Evolutionary conservation across 441 rosid genomes (phyloP), one percentile per base, ranked within the genome.

Genomic region (Populus hybrid): DNA sequence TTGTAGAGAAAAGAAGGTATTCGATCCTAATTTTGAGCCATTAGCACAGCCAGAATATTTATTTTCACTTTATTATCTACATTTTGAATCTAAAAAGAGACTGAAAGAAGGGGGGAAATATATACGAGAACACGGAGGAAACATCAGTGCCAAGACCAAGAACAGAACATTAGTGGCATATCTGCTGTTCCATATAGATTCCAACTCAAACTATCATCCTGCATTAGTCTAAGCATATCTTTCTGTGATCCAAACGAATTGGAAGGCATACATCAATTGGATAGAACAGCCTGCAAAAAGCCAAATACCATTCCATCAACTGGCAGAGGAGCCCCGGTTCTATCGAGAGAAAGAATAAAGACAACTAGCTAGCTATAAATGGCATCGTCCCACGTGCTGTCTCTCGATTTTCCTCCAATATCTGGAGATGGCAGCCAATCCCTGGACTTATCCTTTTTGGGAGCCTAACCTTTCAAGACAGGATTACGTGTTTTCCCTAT

Each of bases 401-500:
- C n/a, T n/a, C n/a, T n/a, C n/a, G n/a, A n/a, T n/a, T n/a, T n/a
- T n/a, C n/a, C n/a, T n/a, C n/a, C n/a, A n/a, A n/a, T 46, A 76
- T 9, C 14, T 30, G 23, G 10, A 57, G 63, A 57, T 40, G 75
- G 40, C 34, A 12, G 32, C 74, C 67, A 75, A 32, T 70, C 66
- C 65, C 10, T 73, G 23, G 75, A 61, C 35, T 67, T 78, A 73
- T 61, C 81, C 81, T 72, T 38, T 81, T 74, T 50, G 63, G 75
- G 80, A 76, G 69, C 78, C 75, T 40, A 9, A 18, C n/a, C 66
- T 35, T 34, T 63, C 67, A 30, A 8, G 50, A 36, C 26, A 9
- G 10, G 16, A 50, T 72, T 50, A 32, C 28, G 14, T 74, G 40
- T 78, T 79, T 84, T 81, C 74, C 82, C 79, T 68, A 70, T 77